These are phyloP conservation scores for Aspergillus arachidicola DNA, from an alignment of 2,329 filamentous ascomycete species.

Conservation along the genomic window DNA sequence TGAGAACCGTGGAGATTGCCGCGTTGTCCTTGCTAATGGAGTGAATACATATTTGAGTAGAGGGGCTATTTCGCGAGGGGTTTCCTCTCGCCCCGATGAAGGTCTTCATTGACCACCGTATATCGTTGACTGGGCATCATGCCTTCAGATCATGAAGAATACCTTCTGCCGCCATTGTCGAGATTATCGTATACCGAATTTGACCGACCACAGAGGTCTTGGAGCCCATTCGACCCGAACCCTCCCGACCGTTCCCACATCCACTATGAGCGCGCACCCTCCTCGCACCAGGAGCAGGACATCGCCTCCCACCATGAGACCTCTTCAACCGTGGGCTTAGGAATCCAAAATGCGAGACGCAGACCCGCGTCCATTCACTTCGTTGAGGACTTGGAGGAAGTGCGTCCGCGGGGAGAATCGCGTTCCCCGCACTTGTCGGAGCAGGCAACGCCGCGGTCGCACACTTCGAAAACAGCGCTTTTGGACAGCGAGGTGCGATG, in stretches of 20 bases:
- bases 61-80: too few species aligned
- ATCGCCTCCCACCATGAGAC: neutral
- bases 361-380: neutral
- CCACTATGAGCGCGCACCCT: constrained; percentile 5
- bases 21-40: neutral
- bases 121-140: neutral
- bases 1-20: neutral
- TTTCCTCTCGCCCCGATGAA: neutral
- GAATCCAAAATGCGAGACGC: neutral
- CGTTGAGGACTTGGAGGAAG: neutral
- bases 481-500: constrained; percentile 26
- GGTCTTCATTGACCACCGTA: neutral
- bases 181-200: neutral
- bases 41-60: neutral
- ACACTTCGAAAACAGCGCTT: constrained; percentile 6
- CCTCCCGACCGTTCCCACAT: constrained; percentile 8
- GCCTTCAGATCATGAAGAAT: constrained; percentile 10
- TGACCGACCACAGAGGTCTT: neutral
- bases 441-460: constrained; percentile 1
- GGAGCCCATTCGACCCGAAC: constrained; percentile 6
- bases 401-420: neutral
- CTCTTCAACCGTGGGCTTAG: neutral
- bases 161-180: constrained; percentile 6
- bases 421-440: neutral
- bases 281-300: neutral